Percentiles rank a stretch among this genome's conserved stretches.
Conservation (phyloP, 768 basidiomycete species). For the Tricholoma sp. region DNA sequence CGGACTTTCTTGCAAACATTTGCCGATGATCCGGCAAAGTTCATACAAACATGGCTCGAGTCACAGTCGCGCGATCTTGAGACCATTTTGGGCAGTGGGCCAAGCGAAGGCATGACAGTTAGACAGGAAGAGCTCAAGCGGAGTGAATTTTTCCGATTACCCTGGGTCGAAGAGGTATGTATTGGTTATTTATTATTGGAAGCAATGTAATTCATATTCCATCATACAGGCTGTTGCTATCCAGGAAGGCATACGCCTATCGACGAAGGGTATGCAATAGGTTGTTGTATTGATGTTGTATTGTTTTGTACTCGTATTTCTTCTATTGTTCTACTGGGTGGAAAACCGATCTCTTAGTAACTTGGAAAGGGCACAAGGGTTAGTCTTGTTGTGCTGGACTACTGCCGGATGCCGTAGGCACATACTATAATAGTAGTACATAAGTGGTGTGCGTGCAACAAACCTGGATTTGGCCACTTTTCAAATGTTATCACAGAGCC, state of each 20-base stretch:
- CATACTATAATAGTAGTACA: too few relatives aligned
- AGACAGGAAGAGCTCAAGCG: constrained; percentile 85
- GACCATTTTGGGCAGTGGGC: constrained; percentile 82
- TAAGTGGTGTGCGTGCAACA: too few relatives aligned
- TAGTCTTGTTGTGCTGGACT: too few relatives aligned
- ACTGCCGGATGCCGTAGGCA: too few relatives aligned
- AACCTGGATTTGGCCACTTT: too few relatives aligned
- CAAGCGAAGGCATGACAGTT: constrained; percentile 71
- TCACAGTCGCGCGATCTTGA: constrained; percentile 91
- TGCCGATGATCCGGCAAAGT: constrained; percentile 68
- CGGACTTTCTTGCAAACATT: constrained; percentile 83
- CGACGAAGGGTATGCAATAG: constrained; percentile 42
- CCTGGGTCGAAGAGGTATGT: constrained; percentile 79
- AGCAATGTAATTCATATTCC: neutral
- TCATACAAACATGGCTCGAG: constrained; percentile 88
- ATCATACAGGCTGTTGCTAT: constrained; percentile 67
- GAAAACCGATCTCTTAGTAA: neutral
- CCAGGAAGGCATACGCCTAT: constrained; percentile 74
- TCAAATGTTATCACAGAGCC: too few relatives aligned
- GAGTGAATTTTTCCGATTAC: constrained; percentile 87
- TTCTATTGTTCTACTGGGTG: neutral
- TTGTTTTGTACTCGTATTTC: neutral
- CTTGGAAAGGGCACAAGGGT: too few relatives aligned
- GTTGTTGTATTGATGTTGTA: neutral
- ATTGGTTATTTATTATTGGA: neutral